phyloP scores from a whole-genome alignment of 2,329 filamentous ascomycete species.

The Verticillium alfalfae region DNA sequence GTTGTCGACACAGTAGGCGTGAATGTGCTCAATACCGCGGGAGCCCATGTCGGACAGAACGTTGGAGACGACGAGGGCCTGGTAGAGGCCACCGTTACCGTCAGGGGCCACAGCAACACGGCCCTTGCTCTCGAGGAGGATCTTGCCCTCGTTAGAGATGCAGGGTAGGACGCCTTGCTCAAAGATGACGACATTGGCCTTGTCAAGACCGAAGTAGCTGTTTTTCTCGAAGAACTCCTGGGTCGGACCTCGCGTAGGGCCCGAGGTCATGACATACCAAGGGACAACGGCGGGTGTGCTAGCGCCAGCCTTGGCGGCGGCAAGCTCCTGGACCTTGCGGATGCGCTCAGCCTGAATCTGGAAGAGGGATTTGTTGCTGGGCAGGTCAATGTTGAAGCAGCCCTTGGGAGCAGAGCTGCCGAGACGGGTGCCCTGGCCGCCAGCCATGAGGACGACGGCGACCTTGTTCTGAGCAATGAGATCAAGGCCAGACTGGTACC shows the following conservation, averaged over 20 bases:
- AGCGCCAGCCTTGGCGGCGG: constrained; percentile 60
- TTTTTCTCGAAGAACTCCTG: constrained; percentile 88
- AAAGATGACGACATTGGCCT: constrained; percentile 86
- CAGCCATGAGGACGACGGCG: constrained; percentile 90
- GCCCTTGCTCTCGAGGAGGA: constrained; percentile 83
- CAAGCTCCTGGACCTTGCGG: constrained; percentile 75
- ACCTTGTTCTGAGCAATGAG: constrained; percentile 73
- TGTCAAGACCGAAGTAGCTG: constrained; percentile 82
- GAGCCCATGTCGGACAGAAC: constrained; percentile 83
- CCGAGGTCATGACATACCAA: constrained; percentile 99
- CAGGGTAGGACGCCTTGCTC: constrained; percentile 96
- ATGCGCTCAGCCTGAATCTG: constrained; percentile 97
- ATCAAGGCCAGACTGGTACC: constrained; percentile 80
- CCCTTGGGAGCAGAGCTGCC: constrained; percentile 96
- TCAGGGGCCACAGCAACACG: constrained; percentile 93
- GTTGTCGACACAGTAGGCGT: constrained; percentile 98
- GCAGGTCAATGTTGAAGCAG: constrained; percentile 93
- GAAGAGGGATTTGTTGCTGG: constrained; percentile 90
- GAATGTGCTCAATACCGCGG: constrained; percentile 89
- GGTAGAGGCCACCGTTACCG: constrained; percentile 95
- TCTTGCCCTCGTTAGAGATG: constrained; percentile 97
- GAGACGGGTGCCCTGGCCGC: constrained; percentile 89
- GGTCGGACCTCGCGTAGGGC: constrained; percentile 86
- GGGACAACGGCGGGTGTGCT: constrained; percentile 61
- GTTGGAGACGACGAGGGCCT: constrained; percentile 74